Evolutionary conservation across 257 asterid genomes (phyloP).

Genomic region (Prunella vulgaris): DNA sequence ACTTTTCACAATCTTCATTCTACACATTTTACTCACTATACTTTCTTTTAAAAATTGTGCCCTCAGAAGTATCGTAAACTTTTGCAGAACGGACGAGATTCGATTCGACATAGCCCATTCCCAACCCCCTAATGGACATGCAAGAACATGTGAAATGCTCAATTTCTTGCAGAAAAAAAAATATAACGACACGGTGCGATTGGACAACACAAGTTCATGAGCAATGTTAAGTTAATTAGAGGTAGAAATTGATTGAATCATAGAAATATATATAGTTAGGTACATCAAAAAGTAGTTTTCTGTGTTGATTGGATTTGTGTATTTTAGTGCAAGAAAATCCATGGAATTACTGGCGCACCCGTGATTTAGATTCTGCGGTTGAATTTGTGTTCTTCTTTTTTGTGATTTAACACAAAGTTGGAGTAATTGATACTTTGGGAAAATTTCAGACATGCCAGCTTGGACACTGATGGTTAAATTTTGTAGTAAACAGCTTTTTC

Average conservation of each 20-base stretch:
- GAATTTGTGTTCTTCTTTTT: not conserved
- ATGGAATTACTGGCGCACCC: conserved; percentile 18
- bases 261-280: not conserved
- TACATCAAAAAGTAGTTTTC: not conserved
- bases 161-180: not conserved
- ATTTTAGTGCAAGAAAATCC: conserved; percentile 11
- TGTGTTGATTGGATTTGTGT: conserved; percentile 12
- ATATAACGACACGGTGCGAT: conserved; percentile 10
- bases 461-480: conserved; percentile 3
- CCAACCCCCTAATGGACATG: not conserved
- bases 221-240: not conserved
- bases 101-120: too few species aligned
- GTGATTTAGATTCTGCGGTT: conserved; percentile 21
- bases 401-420: not conserved
- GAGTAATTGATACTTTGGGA: not conserved
- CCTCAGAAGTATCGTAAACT: too few species aligned
- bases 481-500: not conserved
- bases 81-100: too few species aligned
- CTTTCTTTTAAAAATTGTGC: too few species aligned
- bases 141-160: not conserved
- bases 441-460: conserved; percentile 7
- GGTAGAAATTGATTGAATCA: not conserved
- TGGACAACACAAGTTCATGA: conserved; percentile 31
- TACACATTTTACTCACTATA: too few species aligned
- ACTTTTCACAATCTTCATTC: too few species aligned